Base-by-base conservation (phyloP, 2,329 filamentous ascomycete genomes). In the Scedosporium minutisporum region DNA sequence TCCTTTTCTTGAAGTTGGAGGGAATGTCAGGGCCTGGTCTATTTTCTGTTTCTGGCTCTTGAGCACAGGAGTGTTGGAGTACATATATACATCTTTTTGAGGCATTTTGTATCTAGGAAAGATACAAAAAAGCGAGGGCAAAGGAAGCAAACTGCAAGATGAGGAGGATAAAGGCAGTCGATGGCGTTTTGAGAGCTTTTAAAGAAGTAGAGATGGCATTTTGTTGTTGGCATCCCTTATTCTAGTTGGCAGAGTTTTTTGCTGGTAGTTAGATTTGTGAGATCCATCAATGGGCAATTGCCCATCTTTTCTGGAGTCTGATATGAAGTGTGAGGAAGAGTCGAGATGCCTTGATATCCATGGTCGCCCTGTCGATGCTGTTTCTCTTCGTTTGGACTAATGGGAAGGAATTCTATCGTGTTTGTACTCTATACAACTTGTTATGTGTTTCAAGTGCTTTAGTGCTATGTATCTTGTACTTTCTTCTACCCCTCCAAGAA, bases 1-100 rank as follows among this genome's bases (percentile, higher is more conserved):
- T 58, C 55, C 60, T 64, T 63, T 48, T 60, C 46, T 63, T 58
- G 18, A 59, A 57, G 23, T 12, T 16, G 44, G 44, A 18, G 58
- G 23, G 46, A 61, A 61, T 61, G 21, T 18, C n/a, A 55, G 51
- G 51, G 18, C 12, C 2, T 55, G 51, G 18, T 27, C 7, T 3
- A 27, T 3, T 14, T 55, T 55, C 7, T 14, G n/a, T 12, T 29
- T 29, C 23, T 6, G 18, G 51, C 51, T 55, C 51, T 55, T 23
- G 51, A 55, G 51, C 51, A 23, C 21, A 23, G 51, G 51, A 55
- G 51, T 55, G 51, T 55, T 25, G 51, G 51, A 55, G 51, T 55
- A 55, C 51, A 58, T 53, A 53, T 51, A 48, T 33, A 21, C n/a
- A n/a, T 44, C 18, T 29, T 23, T 25, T 60, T 53, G 29, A 23